A percentile compares a stretch with the other conserved stretches of the same genome.
phyloP scores from a whole-genome alignment of 1,284 basidiomycete species.

The Cutaneotrichosporon mucoides region DNA sequence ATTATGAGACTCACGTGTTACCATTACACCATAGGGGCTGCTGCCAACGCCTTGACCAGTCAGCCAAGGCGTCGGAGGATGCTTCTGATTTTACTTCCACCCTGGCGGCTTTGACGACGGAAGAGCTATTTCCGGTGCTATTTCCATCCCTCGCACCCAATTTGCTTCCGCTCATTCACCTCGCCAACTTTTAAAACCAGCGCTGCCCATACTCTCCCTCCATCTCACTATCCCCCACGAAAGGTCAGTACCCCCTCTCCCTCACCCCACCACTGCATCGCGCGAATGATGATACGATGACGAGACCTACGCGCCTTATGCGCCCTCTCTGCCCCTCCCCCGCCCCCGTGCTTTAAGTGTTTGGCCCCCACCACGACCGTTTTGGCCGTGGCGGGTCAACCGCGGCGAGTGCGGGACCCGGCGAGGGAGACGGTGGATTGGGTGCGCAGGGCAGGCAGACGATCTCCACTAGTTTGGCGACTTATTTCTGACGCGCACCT shows the following conservation, averaged over 20 bases:
- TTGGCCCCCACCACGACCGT: slow-evolving; percentile 17
- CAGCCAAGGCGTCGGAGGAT: no score
- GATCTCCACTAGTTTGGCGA: slow-evolving; percentile 49
- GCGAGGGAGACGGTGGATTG: background rate
- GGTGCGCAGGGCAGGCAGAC: slow-evolving; percentile 25
- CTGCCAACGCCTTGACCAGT: background rate
- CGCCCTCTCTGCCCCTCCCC: background rate
- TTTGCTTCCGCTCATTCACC: background rate
- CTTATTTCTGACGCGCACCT: slow-evolving; percentile 39
- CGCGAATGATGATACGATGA: slow-evolving; percentile 45
- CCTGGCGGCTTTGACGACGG: no score
- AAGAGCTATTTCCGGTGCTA: background rate
- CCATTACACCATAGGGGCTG: slow-evolving; percentile 6
- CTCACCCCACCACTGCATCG: background rate
- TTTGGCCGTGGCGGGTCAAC: slow-evolving; percentile 10
- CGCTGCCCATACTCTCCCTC: background rate
- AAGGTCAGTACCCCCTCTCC: background rate
- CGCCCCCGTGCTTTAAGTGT: slow-evolving; percentile 15
- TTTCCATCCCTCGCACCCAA: background rate
- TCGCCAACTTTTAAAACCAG: background rate
- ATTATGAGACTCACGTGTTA: slow-evolving; percentile 9
- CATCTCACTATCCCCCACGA: background rate
- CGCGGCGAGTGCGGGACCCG: background rate
- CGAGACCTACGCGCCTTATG: slow-evolving; percentile 39
- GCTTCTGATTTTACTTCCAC: no score